phyloP scores from a whole-genome alignment of 2,329 filamentous ascomycete species.

The Phaeoacremonium minimum region DNA sequence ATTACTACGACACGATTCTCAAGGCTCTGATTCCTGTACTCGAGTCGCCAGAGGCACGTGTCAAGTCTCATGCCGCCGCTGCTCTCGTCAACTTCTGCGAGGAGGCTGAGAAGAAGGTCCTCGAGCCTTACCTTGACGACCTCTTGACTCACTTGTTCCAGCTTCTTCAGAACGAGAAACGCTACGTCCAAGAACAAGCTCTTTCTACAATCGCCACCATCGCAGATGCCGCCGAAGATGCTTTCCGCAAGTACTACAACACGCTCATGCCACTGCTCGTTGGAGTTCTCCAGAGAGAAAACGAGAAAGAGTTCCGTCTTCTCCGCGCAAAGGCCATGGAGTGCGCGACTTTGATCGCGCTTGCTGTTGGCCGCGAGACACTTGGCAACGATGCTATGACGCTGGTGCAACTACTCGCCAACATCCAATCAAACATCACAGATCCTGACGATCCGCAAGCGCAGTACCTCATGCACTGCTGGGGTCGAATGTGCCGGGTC shows the following conservation, averaged over 20 bases:
- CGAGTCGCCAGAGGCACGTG: constrained; percentile 82
- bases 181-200: constrained; percentile 96
- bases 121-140: constrained; percentile 90
- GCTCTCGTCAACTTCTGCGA: constrained; percentile 99
- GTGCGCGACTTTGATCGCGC: constrained; percentile 90
- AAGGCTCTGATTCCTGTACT: constrained; percentile 91
- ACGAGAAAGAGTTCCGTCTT: constrained; percentile 87
- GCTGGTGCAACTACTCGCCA: constrained; percentile 80
- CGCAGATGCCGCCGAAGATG: constrained; percentile 93
- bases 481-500: constrained; percentile 97
- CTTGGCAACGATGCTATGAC: constrained; percentile 84
- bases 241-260: constrained; percentile 93
- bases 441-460: constrained; percentile 94
- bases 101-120: constrained; percentile 85
- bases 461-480: constrained; percentile 97
- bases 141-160: constrained; percentile 81
- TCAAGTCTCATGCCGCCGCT: constrained; percentile 96
- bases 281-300: constrained; percentile 81
- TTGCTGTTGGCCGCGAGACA: constrained; percentile 90
- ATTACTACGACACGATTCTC: constrained; percentile 84
- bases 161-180: constrained; percentile 84
- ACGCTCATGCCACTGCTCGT: constrained; percentile 94
- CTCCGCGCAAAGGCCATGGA: constrained; percentile 98
- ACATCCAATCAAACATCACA: constrained; percentile 80
- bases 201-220: constrained; percentile 97